phyloP scores from a whole-genome alignment of 1,284 basidiomycete genomes.

The Erythrobasidium hasegawianum region DNA sequence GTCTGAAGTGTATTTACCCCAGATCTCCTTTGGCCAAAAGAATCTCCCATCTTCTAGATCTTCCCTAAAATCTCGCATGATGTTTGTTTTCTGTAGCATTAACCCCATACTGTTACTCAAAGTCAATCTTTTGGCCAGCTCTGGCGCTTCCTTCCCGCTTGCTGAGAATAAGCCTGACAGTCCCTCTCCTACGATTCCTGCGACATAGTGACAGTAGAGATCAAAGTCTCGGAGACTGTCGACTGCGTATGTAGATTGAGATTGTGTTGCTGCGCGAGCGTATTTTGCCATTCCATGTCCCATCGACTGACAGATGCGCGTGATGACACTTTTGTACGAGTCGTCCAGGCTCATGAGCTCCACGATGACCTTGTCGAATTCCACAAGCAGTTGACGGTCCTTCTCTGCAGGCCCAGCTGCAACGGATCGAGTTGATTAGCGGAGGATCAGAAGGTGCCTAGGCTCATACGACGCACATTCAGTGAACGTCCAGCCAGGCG shows the following conservation, averaged over 20 bases:
- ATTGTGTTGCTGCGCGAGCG: conserved; percentile 66
- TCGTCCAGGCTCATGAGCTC: conserved; percentile 70
- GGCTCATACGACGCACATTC: conserved; percentile 53
- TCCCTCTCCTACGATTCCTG: conserved; percentile 95
- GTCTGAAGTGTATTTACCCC: conserved; percentile 64
- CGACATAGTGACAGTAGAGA: conserved; percentile 98
- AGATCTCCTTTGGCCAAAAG: conserved; percentile 96
- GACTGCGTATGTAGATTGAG: conserved; percentile 52
- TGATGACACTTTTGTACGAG: conserved; percentile 74
- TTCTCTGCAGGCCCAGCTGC: conserved; percentile 75
- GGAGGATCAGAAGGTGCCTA: neutral
- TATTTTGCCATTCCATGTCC: conserved; percentile 93
- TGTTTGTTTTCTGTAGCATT: conserved; percentile 96
- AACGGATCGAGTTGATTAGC: neutral
- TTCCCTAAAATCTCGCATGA: conserved; percentile 91
- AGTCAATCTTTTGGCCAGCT: conserved; percentile 75
- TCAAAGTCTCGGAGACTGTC: conserved; percentile 80
- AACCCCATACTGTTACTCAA: conserved; percentile 95
- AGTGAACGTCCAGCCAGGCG: conserved; percentile 82
- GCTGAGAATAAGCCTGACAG: conserved; percentile 84
- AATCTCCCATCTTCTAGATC: conserved; percentile 79
- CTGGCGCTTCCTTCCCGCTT: conserved; percentile 75
- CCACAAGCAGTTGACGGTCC: conserved; percentile 78
- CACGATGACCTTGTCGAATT: conserved; percentile 77
- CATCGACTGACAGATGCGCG: conserved; percentile 82